Evolutionary conservation across 768 basidiomycete genomes (phyloP), one percentile per base, ranked within the genome.

Genomic region (Pholiota microspora): DNA sequence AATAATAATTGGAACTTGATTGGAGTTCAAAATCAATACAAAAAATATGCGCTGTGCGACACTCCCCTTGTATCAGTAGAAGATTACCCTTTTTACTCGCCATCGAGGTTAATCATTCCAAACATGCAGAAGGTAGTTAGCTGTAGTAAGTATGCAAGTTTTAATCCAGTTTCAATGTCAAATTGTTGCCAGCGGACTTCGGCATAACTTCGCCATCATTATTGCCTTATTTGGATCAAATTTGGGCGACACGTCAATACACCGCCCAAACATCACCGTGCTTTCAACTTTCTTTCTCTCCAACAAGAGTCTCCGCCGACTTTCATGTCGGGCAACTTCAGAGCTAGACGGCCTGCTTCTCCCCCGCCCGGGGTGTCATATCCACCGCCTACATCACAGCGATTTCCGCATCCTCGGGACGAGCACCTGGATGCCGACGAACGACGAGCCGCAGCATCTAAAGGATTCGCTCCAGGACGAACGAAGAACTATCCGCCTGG

Each of bases 381-480:
- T 58, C 69, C 60, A 58, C 66, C 73, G 16, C 64, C 70, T 56
- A 62, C 67, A 53, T 68, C 73, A 38, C 80, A 80, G 63, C 74
- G 84, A 64, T 89, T 87, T 73, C 88, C 88, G 27, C 80, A 86
- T 66, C 68, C 78, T 15, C 73, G 80, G 58, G 79, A 84, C 54
- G 84, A 84, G 64, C 80, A 83, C 67, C 67, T 89, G n/a, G 85
- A 88, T 64, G 88, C 89, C 21, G 89, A 92, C 69, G 79, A 78
- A 63, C 78, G 86, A 51, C 77, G 86, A 59, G 83, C 81, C 29
- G 85, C 84, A 15, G 88, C 86, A 1, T 79, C 85, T n/a, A 81
- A 81, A 59, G 85, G 86, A 2, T 79, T 81, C 53, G 72, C 71
- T 8, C 83, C 85, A 25, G 74, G 76, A 5, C 53, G 79, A 52